phyloP scores from a whole-genome alignment of 805 yeast genomes.

The Candida qinlingensis region DNA sequence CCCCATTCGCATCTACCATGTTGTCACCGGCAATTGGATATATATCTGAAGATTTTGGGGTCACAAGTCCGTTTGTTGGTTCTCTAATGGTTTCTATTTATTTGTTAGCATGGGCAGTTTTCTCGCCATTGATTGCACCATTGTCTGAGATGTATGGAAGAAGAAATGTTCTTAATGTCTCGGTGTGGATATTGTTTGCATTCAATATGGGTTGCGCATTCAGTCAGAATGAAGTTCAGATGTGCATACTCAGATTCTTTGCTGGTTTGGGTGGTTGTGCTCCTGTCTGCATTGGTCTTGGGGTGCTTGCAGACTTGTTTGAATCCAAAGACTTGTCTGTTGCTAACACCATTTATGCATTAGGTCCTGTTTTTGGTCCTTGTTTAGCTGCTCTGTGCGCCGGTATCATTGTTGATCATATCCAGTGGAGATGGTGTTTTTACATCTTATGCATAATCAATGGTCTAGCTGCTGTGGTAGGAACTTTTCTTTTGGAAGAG shows the following conservation, averaged over 20 bases:
- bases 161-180: constrained; percentile 41
- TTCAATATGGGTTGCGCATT: constrained; percentile 58
- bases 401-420: constrained; percentile 47
- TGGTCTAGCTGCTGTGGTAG: constrained; percentile 39
- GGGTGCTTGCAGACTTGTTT: constrained; percentile 57
- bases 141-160: constrained; percentile 56
- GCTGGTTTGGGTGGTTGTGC: constrained; percentile 65
- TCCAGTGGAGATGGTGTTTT: constrained; percentile 60
- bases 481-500: constrained; percentile 42
- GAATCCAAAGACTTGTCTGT: constrained; percentile 42
- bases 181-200: constrained; percentile 41
- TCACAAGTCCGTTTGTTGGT: constrained; percentile 34
- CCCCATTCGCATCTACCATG: constrained; percentile 60
- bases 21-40: constrained; percentile 52
- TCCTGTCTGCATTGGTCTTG: constrained; percentile 64
- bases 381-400: constrained; percentile 51
- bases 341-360: constrained; percentile 50
- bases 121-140: constrained; percentile 57
- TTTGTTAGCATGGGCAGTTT: constrained; percentile 58
- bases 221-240: constrained; percentile 45
- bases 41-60: constrained; percentile 40
- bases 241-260: constrained; percentile 52
- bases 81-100: constrained; percentile 51
- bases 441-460: constrained; percentile 51
- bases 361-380: constrained; percentile 52